phyloP scores from a whole-genome alignment of 2,329 filamentous ascomycete species.

The Curvularia verruculosa region DNA sequence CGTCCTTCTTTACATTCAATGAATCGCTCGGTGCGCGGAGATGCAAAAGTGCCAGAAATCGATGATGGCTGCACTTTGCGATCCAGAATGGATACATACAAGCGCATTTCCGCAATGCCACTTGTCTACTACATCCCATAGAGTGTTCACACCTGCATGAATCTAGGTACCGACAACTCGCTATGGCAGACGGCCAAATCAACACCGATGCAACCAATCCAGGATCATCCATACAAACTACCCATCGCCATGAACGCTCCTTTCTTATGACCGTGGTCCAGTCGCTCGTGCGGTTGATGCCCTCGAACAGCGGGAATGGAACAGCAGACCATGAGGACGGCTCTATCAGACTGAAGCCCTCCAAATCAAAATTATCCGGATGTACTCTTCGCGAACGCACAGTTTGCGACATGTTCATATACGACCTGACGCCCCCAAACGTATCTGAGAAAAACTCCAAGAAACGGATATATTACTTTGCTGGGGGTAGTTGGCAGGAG shows the following conservation, averaged over 20 bases:
- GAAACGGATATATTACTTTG: constrained; percentile 60
- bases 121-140: neutral
- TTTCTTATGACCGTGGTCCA: constrained; percentile 49
- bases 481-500: constrained; percentile 62
- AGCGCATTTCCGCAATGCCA: neutral
- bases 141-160: neutral
- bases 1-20: constrained; percentile 2
- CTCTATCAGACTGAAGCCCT: constrained; percentile 49
- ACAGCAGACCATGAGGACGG: constrained; percentile 46
- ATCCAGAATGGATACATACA: constrained; percentile 9
- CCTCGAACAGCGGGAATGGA: constrained; percentile 42
- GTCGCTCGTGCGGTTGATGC: constrained; percentile 47
- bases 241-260: constrained; percentile 49
- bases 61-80: constrained; percentile 11
- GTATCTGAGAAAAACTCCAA: constrained; percentile 14
- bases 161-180: neutral
- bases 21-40: constrained; percentile 2
- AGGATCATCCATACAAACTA: constrained; percentile 39
- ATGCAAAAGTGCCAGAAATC: constrained; percentile 3
- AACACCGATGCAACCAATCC: neutral
- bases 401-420: constrained; percentile 54
- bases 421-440: constrained; percentile 49
- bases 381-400: constrained; percentile 51
- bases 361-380: constrained; percentile 38
- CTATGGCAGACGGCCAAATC: constrained; percentile 4